Percentiles rank a stretch among this genome's conserved stretches.
These are phyloP conservation scores for Sungouiella thailandica DNA, from an alignment of 805 yeast species.

Conservation along the genomic window DNA sequence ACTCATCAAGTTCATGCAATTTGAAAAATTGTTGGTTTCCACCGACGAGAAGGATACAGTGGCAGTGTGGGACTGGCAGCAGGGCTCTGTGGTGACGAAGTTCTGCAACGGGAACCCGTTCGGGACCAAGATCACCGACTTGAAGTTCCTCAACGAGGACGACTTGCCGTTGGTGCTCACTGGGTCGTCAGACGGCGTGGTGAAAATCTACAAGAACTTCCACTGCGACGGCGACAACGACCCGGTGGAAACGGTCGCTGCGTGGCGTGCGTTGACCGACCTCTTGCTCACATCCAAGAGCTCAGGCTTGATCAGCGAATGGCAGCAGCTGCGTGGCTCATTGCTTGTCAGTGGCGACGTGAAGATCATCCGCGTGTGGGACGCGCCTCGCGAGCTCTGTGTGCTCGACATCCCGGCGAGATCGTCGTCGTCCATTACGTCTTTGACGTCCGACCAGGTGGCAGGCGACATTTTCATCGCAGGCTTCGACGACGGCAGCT, in stretches of 20 bases:
- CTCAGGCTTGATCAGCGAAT: slow-evolving; percentile 81
- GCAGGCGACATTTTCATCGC: slow-evolving; percentile 87
- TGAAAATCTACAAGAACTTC: slow-evolving; percentile 77
- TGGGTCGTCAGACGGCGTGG: slow-evolving; percentile 93
- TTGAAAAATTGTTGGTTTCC: slow-evolving; percentile 76
- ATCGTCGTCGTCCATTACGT: slow-evolving; percentile 81
- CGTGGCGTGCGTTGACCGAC: slow-evolving; percentile 94
- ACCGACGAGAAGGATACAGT: slow-evolving; percentile 82
- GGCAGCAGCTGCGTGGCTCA: slow-evolving; percentile 96
- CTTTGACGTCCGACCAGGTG: slow-evolving; percentile 91
- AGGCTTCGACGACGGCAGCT: slow-evolving; percentile 87
- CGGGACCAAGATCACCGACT: slow-evolving; percentile 84
- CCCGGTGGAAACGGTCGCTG: slow-evolving; percentile 58
- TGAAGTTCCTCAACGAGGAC: slow-evolving; percentile 86
- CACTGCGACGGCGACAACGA: slow-evolving; percentile 33
- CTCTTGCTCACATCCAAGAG: slow-evolving; percentile 74
- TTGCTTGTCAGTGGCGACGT: slow-evolving; percentile 92
- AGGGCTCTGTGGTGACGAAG: slow-evolving; percentile 50
- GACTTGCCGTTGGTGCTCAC: slow-evolving; percentile 80
- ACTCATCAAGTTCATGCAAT: slow-evolving; percentile 77
- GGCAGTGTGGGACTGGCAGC: slow-evolving; percentile 85
- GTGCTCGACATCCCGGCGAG: slow-evolving; percentile 86
- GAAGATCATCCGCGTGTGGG: slow-evolving; percentile 89
- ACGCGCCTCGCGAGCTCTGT: slow-evolving; percentile 89
- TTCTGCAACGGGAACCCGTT: slow-evolving; percentile 82